A percentile compares a stretch with the other conserved stretches of the same genome.
Conservation (phyloP, 768 basidiomycete species). For the Exsudoporus frostii region DNA sequence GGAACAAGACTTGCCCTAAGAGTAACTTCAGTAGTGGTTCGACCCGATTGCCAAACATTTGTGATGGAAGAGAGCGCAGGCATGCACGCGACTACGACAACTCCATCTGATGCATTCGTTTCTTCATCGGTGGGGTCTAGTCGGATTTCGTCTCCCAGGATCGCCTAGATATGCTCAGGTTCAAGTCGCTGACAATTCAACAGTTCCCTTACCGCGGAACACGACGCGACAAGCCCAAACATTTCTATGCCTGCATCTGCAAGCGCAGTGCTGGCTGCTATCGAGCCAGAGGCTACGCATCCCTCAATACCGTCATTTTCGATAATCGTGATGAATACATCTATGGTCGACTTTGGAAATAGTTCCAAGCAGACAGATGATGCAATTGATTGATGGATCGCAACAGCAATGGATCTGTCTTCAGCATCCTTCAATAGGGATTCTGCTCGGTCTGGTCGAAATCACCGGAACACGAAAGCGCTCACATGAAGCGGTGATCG, state of each 20-base stretch:
- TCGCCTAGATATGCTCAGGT: constrained; percentile 41
- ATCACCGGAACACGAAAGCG: constrained; percentile 2
- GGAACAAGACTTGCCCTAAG: constrained; percentile 49
- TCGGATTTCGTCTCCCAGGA: constrained; percentile 58
- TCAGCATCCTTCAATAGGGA: constrained; percentile 77
- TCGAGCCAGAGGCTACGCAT: constrained; percentile 79
- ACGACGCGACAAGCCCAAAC: constrained; percentile 82
- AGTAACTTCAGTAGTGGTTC: constrained; percentile 50
- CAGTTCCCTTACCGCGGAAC: constrained; percentile 60
- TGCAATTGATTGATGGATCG: constrained; percentile 81
- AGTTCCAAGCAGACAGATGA: constrained; percentile 84
- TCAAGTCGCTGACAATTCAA: neutral
- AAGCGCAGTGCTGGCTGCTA: constrained; percentile 87
- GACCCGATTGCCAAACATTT: constrained; percentile 83
- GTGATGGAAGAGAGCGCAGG: constrained; percentile 85
- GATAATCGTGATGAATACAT: constrained; percentile 85
- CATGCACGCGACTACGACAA: constrained; percentile 79
- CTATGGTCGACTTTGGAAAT: constrained; percentile 92
- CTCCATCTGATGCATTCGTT: constrained; percentile 51
- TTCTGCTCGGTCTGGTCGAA: constrained; percentile 3
- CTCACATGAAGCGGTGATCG: constrained; percentile 85
- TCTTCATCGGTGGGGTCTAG: constrained; percentile 82
- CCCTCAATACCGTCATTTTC: constrained; percentile 92
- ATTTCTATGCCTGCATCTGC: constrained; percentile 94
- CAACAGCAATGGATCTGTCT: constrained; percentile 77